A percentile compares a stretch with the other conserved stretches of the same genome.
Evolutionary conservation across 306 rosid species (phyloP).

Genomic region (Pyrus communis): DNA sequence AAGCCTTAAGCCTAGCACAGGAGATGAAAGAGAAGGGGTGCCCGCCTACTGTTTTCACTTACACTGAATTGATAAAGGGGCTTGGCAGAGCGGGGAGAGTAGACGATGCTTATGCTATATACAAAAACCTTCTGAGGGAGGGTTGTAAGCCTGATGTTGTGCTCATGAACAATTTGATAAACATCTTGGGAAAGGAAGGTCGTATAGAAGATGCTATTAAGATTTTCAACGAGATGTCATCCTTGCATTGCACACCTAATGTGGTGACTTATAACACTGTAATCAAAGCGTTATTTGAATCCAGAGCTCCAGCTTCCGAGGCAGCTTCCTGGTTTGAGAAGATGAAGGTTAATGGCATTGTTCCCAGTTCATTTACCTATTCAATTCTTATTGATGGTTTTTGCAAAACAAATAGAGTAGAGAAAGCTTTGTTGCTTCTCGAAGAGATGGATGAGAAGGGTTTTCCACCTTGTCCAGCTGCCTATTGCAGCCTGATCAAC

Average conservation of each 20-base stretch:
- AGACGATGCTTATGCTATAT: constrained; percentile 53
- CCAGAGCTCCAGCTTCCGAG: constrained; percentile 56
- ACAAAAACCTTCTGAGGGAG: constrained; percentile 52
- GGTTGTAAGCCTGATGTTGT: constrained; percentile 76
- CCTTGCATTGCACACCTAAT: constrained; percentile 54
- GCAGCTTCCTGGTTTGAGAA: constrained; percentile 72
- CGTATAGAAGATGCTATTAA: constrained; percentile 51
- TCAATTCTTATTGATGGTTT: constrained; percentile 89
- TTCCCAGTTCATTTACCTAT: constrained; percentile 76
- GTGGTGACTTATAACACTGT: constrained; percentile 78
- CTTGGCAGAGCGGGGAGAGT: constrained; percentile 80
- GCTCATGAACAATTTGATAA: constrained; percentile 74
- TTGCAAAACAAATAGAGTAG: constrained; percentile 81
- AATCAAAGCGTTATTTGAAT: constrained; percentile 65
- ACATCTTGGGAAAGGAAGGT: constrained; percentile 65
- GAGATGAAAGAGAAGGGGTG: constrained; percentile 73
- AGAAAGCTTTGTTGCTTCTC: constrained; percentile 86
- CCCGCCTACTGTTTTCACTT: constrained; percentile 67
- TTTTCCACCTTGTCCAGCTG: constrained; percentile 92
- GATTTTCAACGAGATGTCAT: constrained; percentile 61
- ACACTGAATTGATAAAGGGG: constrained; percentile 80
- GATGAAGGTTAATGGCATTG: constrained; percentile 67
- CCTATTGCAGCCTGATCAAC: constrained; percentile 91
- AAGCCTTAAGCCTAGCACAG: constrained; percentile 47
- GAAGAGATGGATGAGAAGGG: constrained; percentile 98